Conservation (phyloP, 768 basidiomycete genomes). For the Omphalotus guepiniiformis region DNA sequence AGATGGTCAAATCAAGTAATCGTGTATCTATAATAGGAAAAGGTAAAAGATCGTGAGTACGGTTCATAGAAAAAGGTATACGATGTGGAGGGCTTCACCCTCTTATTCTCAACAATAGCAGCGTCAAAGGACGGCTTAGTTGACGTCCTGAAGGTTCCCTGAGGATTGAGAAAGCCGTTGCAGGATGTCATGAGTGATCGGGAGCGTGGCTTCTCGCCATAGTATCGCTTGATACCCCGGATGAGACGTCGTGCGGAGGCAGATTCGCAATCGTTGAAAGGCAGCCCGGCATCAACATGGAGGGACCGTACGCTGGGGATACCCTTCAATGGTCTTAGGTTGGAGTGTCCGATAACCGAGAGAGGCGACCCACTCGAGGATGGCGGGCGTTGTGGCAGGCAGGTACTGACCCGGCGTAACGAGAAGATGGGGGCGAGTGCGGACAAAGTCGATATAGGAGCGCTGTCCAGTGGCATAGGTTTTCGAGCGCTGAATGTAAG, state of each 20-base stretch:
- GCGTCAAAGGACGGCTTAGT: constrained; percentile 10
- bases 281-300: constrained; percentile 26
- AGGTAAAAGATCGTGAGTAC: too few species aligned
- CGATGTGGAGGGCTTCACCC: not conserved
- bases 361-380: constrained; percentile 15
- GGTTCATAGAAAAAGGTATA: too few species aligned
- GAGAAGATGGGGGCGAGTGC: constrained; percentile 7
- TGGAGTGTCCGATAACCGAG: constrained; percentile 8
- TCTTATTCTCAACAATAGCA: constrained; percentile 6
- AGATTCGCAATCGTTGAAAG: constrained; percentile 21
- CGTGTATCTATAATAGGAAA: too few species aligned
- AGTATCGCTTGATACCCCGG: constrained; percentile 27
- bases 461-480: constrained; percentile 27
- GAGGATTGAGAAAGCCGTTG: not conserved
- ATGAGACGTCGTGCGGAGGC: constrained; percentile 23
- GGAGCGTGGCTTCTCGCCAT: constrained; percentile 17
- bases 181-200: not conserved
- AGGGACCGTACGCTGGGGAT: constrained; percentile 22
- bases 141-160: not conserved
- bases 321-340: constrained; percentile 13
- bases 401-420: constrained; percentile 10
- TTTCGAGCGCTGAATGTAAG: too few species aligned
- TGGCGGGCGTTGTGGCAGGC: constrained; percentile 10
- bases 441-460: constrained; percentile 25
- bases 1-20: too few species aligned